Base-by-base conservation (phyloP, 495 filamentous ascomycete species). In the Astrothelium subdiscretum region DNA sequence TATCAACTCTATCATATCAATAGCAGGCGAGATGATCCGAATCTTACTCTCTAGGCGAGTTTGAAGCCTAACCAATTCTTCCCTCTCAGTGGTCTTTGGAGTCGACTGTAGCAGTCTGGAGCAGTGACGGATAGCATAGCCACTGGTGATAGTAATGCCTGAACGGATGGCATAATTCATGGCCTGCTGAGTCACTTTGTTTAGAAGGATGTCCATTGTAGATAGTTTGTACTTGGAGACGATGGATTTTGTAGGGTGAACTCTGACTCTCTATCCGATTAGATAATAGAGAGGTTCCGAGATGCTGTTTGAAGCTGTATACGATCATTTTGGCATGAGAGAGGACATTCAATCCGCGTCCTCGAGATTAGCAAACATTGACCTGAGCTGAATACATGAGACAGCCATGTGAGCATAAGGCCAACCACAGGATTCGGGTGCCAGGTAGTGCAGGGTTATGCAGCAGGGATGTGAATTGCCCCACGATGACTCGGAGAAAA, bases 1-100 rank as follows among this genome's bases (percentile, higher is more conserved):
- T 87, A 94, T 95, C 65, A 97, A 78, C 71, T 96, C 91, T 61
- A 97, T 94, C 79, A 96, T 83, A 69, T 97, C 90, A 69, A 97
- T 95, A 1, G 91, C 87, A 3, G 92, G 92, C 26, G 90, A 90
- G 43, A 97, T 86, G 60, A 97, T 92, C 87, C 91, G 62, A 59
- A 95, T 95, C 70, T 95, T 95, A 77, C 81, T 86, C 62, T 95
- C 81, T 0, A 97, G 77, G 3, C 87, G 80, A 57, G 87, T 80
- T 68, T 96, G 90, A 12, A 96, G 76, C 13, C 76, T 69, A 60
- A 81, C 73, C 11, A 97, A 76, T 73, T 95, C 88, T 57, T 87
- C 80, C 52, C 83, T 80, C 32, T 84, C 82, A 67, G 81, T 83
- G 61, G 88, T 80, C 63, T 90, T 82, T 12, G 64, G 66, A 10